Evolutionary conservation across 768 basidiomycete species (phyloP).

Genomic region (Trametes cubensis): DNA sequence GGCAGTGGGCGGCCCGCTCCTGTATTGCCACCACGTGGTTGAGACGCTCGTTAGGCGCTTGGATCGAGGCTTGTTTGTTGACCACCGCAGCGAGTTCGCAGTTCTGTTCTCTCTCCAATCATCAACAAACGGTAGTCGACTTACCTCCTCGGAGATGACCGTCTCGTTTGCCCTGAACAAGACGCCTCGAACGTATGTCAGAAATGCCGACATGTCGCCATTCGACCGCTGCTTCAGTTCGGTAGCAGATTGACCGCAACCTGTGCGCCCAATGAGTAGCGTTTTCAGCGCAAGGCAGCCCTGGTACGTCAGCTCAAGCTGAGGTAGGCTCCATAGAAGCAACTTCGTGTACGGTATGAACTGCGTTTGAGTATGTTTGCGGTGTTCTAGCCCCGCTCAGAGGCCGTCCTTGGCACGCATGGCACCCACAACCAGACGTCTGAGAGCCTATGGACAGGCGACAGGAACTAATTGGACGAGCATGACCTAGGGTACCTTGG

Average conservation of each 20-base stretch:
- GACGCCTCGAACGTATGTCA: neutral
- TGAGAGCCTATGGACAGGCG: neutral
- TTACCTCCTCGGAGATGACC: slow-evolving; percentile 12
- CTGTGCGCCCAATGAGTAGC: neutral
- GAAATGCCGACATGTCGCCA: slow-evolving; percentile 4
- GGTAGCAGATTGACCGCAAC: slow-evolving; percentile 13
- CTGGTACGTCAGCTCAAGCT: neutral
- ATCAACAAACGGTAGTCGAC: neutral
- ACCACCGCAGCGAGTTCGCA: neutral
- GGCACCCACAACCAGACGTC: too few species aligned
- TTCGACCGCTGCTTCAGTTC: neutral
- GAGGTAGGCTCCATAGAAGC: neutral
- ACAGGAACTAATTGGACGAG: neutral
- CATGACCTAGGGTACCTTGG: neutral
- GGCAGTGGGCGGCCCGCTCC: neutral
- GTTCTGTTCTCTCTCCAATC: neutral
- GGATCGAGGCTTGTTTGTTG: neutral
- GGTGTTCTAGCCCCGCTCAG: too few species aligned
- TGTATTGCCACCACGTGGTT: neutral
- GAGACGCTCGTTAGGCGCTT: neutral
- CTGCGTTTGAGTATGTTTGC: neutral
- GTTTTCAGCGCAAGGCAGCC: neutral
- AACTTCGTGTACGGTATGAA: neutral
- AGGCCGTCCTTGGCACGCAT: too few species aligned
- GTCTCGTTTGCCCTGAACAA: neutral